Evolutionary conservation across 805 yeast genomes (phyloP), one percentile per base, ranked within the genome.

Genomic region (Saccharomycopsis microspora): DNA sequence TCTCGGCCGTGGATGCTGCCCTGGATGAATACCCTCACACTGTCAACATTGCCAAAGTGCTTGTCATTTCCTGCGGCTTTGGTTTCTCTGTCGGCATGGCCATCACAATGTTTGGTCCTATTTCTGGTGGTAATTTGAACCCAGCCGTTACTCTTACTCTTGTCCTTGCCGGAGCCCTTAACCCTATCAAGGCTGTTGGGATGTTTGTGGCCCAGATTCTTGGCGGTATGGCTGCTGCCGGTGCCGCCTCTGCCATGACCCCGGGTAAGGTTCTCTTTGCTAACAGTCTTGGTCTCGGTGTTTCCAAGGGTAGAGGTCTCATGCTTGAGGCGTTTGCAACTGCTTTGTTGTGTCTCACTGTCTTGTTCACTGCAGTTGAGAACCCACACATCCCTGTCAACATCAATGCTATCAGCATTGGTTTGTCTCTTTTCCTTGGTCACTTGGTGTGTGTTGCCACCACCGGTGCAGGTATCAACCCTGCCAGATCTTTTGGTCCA

Each of bases 161-260:
- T 60, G 73, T 78, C n/a, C 66, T 83, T 41, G 81, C 85, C 27
- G 74, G 84, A 54, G 90, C 86, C 47, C 72, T 83, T 51, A 74
- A 86, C 39, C 86, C 88, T 48, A 52, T 82, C 33, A 77, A 93
- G 64, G 89, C 83, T 56, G 63, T 69, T 28, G 62, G 82, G 48
- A 77, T 82, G 79, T 65, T 76, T 64, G 42, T 80, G 47, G 56
- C 89, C 39, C 95, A 86, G 68, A 62, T 85, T 59, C 65, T 85
- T 62, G 95, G 84, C 45, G 95, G 95, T 65, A 82, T 86, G 80
- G 87, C 87, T 58, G 95, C 95, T 48, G 95, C 90, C 48, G 95
- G 86, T 64, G 90, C 87, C 41, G 94, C 87, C 43, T 67, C 76
- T 54, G 93, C 86, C 41, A 75, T 85, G 80, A 82, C 90, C 29